Conservation (phyloP, 140 eudicot species). For the Stevia rebaudiana region DNA sequence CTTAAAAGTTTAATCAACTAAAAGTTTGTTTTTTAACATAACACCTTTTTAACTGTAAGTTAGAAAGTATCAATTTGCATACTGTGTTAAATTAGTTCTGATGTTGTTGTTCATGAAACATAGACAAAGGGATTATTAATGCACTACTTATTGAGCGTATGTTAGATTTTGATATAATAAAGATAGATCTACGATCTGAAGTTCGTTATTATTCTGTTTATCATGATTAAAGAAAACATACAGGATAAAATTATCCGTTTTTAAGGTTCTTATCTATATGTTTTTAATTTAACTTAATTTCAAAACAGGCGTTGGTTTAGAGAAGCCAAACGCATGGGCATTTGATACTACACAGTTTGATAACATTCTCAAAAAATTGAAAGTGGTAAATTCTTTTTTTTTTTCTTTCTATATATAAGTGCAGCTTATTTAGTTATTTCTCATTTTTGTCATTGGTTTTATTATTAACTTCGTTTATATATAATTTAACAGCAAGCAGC, state of each 20-base stretch:
- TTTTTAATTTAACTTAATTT: not conserved
- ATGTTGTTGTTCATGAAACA: too few species aligned
- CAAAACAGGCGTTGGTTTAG: conserved; percentile 69
- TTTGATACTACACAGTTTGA: conserved; percentile 93
- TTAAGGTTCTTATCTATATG: not conserved
- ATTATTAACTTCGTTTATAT: not conserved
- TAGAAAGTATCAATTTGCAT: too few species aligned
- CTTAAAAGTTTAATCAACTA: too few species aligned
- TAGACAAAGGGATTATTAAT: too few species aligned
- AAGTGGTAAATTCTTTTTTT: conserved; percentile 49
- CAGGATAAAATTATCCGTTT: not conserved
- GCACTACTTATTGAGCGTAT: too few species aligned
- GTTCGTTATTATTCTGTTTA: too few species aligned
- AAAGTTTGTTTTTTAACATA: too few species aligned
- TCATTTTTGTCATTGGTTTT: not conserved
- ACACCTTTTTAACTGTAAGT: too few species aligned
- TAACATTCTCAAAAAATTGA: conserved; percentile 73
- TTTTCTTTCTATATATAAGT: not conserved
- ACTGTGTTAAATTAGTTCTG: too few species aligned
- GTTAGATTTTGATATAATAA: not conserved
- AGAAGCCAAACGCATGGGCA: conserved; percentile 84
- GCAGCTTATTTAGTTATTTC: not conserved
- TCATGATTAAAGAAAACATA: not conserved
- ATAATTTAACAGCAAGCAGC: conserved; percentile 50
- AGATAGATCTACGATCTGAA: too few species aligned